These are phyloP conservation scores for Cetraspora pellucida DNA, from an alignment of 192 early-diverging fungal species.

Conservation along the genomic window DNA sequence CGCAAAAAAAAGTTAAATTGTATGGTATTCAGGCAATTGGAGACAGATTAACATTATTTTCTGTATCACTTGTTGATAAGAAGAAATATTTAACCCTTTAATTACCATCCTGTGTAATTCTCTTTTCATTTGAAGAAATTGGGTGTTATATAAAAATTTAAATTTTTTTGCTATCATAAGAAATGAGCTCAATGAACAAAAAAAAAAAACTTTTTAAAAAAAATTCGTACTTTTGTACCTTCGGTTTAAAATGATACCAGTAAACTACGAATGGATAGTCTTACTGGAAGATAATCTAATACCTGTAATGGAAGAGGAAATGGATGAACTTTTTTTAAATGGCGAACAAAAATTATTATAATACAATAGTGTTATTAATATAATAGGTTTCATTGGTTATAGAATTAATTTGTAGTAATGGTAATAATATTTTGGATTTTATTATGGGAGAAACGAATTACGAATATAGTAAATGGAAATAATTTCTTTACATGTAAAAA, in stretches of 20 bases:
- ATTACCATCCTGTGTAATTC: conserved; percentile 25
- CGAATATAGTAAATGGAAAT: too few relatives aligned
- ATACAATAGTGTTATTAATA: too few relatives aligned
- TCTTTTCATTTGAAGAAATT: conserved; percentile 23
- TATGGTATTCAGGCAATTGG: conserved; percentile 26
- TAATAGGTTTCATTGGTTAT: too few relatives aligned
- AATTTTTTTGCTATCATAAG: conserved; percentile 18
- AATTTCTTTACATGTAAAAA: too few relatives aligned
- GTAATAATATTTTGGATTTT: too few relatives aligned
- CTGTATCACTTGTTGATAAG: not conserved
- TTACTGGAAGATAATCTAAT: not conserved
- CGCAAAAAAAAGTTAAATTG: not conserved
- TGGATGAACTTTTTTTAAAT: not conserved
- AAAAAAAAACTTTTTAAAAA: conserved; percentile 4
- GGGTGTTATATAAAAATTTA: conserved; percentile 16
- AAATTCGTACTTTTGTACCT: conserved; percentile 10
- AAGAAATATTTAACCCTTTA: conserved; percentile 12
- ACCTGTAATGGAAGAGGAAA: not conserved
- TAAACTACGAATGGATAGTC: not conserved
- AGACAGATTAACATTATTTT: conserved; percentile 11
- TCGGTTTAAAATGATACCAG: not conserved
- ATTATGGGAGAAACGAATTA: too few relatives aligned
- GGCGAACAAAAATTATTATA: too few relatives aligned
- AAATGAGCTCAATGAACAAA: conserved; percentile 12
- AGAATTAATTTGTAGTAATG: too few relatives aligned